Percentiles rank a stretch among this genome's conserved stretches.
Evolutionary conservation across 2,329 filamentous ascomycete genomes (phyloP).

Genomic region (Penicillium sp.): DNA sequence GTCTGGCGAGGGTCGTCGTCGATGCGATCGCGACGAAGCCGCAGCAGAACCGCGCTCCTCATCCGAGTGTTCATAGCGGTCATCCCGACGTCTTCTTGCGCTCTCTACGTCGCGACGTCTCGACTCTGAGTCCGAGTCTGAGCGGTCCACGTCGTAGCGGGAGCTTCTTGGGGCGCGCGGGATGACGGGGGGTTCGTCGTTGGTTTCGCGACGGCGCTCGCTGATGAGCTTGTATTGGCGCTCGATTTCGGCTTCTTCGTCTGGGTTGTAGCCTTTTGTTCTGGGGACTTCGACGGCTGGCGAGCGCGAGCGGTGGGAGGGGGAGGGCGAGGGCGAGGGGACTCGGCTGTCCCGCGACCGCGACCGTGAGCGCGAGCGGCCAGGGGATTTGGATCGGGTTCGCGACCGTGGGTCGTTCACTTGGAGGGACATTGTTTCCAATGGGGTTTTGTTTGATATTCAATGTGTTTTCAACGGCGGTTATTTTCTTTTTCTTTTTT

Average conservation of each 20-base stretch:
- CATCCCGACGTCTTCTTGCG: slow-evolving; percentile 14
- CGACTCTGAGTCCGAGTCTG: slow-evolving; percentile 19
- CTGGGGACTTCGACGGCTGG: slow-evolving; percentile 13
- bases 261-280: slow-evolving; percentile 10
- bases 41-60: slow-evolving; percentile 14
- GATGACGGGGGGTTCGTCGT: slow-evolving; percentile 1
- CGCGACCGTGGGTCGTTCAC: slow-evolving; percentile 37
- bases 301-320: slow-evolving; percentile 22
- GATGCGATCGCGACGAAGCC: slow-evolving; percentile 9
- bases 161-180: slow-evolving; percentile 15
- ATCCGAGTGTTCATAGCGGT: slow-evolving; percentile 23
- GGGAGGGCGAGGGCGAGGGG: slow-evolving; percentile 23
- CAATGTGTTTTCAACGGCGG: not conserved
- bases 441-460: not conserved
- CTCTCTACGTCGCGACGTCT: slow-evolving; percentile 6
- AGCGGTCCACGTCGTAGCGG: slow-evolving; percentile 18
- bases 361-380: slow-evolving; percentile 38
- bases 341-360: slow-evolving; percentile 36
- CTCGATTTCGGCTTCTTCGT: slow-evolving; percentile 19
- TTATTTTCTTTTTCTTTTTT: not conserved
- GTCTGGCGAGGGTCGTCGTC: slow-evolving; percentile 19
- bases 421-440: slow-evolving; percentile 30
- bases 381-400: slow-evolving; percentile 40
- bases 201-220: slow-evolving; percentile 5
- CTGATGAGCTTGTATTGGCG: slow-evolving; percentile 18